Evolutionary conservation across 2,329 filamentous ascomycete species (phyloP), one percentile per base, ranked within the genome.

Genomic region (Aphanocladium album): DNA sequence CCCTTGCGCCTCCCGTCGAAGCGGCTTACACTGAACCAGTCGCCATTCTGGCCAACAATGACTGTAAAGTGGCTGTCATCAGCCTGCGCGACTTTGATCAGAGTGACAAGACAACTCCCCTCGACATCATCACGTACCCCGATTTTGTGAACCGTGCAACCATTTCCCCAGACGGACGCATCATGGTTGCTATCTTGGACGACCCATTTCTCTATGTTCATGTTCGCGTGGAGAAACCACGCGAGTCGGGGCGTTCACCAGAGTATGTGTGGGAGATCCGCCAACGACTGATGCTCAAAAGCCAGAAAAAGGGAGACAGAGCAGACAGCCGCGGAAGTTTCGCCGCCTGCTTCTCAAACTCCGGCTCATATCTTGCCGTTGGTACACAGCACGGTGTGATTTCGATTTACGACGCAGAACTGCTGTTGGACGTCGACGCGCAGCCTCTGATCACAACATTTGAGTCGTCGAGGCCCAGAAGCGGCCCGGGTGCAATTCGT

Each of bases 131-230:
- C 57, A 81, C 84, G 4, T 88, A 96, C 65, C 88, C 90, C 5
- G 89, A 93, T 70, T 89, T 87, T 65, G 93, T 98, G 77, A 99
- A 99, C 69, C 91, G 96, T 69, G 91, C 93, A 37, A 85, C 93
- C n/a, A 88, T 99, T 57, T 97, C 93, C 7, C 95, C 93, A 0
- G 89, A 97, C 71, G 93, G 93, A 1, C 83, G 82, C 21, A 76
- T 93, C 12, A 80, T 98, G 21, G 83, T 93, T 6, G 90, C 92
- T 2, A 90, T 98, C 47, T 90, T 93, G 45, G 95, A 99, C 70
- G 89, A 93, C 67, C 89, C 91, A 1, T 90, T 86, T 64, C 85
- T 93, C 21, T 97, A 95, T 73, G 87, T 98, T 65, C 95, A 96
- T 72, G 78, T 84, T 64, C 80, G 88, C 51, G 71, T 72, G 2